phyloP scores from a whole-genome alignment of 768 basidiomycete genomes.

The Dictyophora rubrovolvata region DNA sequence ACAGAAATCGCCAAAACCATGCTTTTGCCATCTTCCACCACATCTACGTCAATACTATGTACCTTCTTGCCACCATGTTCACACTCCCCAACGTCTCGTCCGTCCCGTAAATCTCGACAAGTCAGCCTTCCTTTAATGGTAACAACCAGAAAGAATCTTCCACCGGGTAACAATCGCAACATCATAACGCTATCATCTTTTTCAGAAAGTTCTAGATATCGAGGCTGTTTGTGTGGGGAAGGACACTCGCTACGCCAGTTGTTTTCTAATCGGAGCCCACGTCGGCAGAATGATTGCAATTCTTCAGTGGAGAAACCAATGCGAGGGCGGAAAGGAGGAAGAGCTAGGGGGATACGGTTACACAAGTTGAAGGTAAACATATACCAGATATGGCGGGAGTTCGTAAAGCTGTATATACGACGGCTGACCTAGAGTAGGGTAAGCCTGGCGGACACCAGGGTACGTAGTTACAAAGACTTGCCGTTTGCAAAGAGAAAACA shows the following conservation, averaged over 20 bases:
- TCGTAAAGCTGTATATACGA: not conserved
- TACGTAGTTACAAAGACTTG: not conserved
- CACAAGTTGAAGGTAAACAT: not conserved
- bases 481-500: not conserved
- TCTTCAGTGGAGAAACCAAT: conserved; percentile 1
- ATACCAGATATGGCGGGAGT: conserved; percentile 4
- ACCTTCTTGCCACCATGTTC: conserved; percentile 7
- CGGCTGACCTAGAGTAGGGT: not conserved
- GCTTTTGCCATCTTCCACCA: conserved; percentile 7
- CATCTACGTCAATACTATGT: conserved; percentile 10
- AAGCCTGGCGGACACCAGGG: not conserved
- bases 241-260: conserved; percentile 6
- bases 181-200: conserved; percentile 6
- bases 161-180: conserved; percentile 9
- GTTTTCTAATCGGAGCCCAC: conserved; percentile 3
- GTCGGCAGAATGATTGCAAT: not conserved
- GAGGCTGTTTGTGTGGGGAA: not conserved
- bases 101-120: conserved; percentile 1
- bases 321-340: conserved; percentile 6
- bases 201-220: not conserved
- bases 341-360: conserved; percentile 3
- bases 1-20: conserved; percentile 6
- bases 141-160: conserved; percentile 1
- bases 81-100: conserved; percentile 4
- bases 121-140: conserved; percentile 3